Percentiles rank a stretch among this genome's conserved stretches.
Conservation (phyloP, 768 basidiomycete species). For the Boletus subparvulus region DNA sequence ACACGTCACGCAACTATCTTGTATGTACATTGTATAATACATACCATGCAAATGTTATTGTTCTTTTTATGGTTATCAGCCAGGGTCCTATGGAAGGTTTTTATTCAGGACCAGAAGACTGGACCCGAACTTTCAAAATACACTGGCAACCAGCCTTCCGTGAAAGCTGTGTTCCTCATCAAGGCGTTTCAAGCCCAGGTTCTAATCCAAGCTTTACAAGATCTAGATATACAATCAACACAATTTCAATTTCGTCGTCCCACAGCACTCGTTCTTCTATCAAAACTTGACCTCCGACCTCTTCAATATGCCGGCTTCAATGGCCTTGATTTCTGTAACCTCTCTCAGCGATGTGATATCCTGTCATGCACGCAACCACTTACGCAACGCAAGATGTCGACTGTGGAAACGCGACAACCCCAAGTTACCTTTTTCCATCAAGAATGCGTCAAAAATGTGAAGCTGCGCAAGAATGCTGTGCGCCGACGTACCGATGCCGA, state of each 20-base stretch:
- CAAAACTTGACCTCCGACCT: conserved; percentile 19
- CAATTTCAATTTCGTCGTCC: neutral
- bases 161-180: neutral
- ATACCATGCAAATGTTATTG: neutral
- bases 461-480: neutral
- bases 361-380: conserved; percentile 6
- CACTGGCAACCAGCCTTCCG: neutral
- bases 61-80: neutral
- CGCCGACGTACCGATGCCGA: conserved; percentile 25
- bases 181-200: no score
- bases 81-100: neutral
- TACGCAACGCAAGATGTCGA: conserved; percentile 31
- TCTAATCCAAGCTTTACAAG: neutral
- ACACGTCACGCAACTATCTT: neutral
- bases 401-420: conserved; percentile 30
- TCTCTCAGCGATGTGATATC: neutral
- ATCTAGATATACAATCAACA: neutral
- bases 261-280: neutral
- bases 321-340: conserved; percentile 29
- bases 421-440: conserved; percentile 21
- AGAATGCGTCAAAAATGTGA: neutral
- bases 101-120: neutral
- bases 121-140: neutral
- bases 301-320: conserved; percentile 30
- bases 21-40: conserved; percentile 5